A percentile compares a stretch with the other conserved stretches of the same genome.
These are phyloP conservation scores for Avena insularis DNA, from an alignment of 176 grass and related monocot species.

Conservation along the genomic window DNA sequence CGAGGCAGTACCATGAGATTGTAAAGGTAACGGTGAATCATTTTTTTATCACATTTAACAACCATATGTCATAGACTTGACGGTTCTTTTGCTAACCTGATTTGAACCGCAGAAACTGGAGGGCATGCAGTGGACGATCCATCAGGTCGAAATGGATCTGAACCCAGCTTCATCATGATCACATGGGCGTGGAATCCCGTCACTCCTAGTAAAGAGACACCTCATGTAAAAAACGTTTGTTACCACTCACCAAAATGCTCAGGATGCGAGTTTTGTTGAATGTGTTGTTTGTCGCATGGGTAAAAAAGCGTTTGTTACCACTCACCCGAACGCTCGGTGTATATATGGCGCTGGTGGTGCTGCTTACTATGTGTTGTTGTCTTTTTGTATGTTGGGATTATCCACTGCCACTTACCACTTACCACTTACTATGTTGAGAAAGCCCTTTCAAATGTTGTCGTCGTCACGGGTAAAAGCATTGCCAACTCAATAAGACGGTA, in stretches of 20 bases:
- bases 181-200: not conserved
- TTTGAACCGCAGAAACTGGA: constrained; percentile 78
- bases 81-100: constrained; percentile 7
- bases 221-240: not conserved
- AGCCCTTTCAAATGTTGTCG: no score
- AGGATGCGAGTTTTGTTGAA: not conserved
- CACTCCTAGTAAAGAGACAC: not conserved
- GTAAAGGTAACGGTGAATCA: constrained; percentile 62
- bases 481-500: no score
- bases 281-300: constrained; percentile 13
- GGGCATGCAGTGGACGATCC: constrained; percentile 97
- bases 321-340: not conserved
- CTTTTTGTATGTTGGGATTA: no score
- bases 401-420: no score
- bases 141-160: constrained; percentile 97
- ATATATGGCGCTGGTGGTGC: not conserved
- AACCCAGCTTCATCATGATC: constrained; percentile 68
- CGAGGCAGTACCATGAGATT: constrained; percentile 95
- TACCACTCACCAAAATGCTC: not conserved
- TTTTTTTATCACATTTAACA: not conserved
- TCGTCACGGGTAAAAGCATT: no score
- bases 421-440: no score
- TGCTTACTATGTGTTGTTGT: not conserved
- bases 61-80: not conserved
- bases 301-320: not conserved